Percentiles rank a stretch among this genome's conserved stretches.
phyloP scores from a whole-genome alignment of 2,329 filamentous ascomycete genomes.

The Remersonia thermophila region DNA sequence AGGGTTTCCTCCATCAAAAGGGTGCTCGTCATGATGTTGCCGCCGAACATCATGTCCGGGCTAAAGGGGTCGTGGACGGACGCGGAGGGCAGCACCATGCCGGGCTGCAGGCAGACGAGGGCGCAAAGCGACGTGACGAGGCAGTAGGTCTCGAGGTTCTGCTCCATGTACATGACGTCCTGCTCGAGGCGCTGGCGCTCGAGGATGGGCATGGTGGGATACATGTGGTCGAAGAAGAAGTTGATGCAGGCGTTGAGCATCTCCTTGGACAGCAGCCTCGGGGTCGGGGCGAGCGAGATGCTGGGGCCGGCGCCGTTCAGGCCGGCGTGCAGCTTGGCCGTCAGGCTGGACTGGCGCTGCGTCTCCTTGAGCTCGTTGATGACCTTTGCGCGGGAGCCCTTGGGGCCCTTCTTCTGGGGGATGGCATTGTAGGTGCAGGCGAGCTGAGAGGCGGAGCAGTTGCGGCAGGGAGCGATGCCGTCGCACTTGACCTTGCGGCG shows the following conservation, averaged over 20 bases:
- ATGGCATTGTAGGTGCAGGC: slow-evolving; percentile 64
- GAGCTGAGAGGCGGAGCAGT: slow-evolving; percentile 55
- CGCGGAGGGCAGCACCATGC: slow-evolving; percentile 44
- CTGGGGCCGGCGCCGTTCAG: slow-evolving; percentile 36
- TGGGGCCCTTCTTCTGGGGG: slow-evolving; percentile 65
- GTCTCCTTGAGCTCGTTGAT: slow-evolving; percentile 61
- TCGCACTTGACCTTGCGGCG: slow-evolving; percentile 65
- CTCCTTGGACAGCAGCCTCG: slow-evolving; percentile 47
- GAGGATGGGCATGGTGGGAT: slow-evolving; percentile 50
- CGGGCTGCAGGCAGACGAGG: slow-evolving; percentile 57
- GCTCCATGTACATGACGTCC: slow-evolving; percentile 47
- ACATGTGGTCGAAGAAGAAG: slow-evolving; percentile 58
- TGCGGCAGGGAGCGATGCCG: slow-evolving; percentile 56
- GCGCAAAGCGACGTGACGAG: slow-evolving; percentile 52
- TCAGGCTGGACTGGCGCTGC: slow-evolving; percentile 53
- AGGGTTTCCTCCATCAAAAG: slow-evolving; percentile 55
- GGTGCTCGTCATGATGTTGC: slow-evolving; percentile 51
- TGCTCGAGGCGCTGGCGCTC: slow-evolving; percentile 46
- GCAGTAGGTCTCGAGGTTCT: slow-evolving; percentile 51
- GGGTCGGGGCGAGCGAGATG: slow-evolving; percentile 39
- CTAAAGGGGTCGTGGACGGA: slow-evolving; percentile 42
- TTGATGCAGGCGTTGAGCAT: slow-evolving; percentile 54
- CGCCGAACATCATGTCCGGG: slow-evolving; percentile 44
- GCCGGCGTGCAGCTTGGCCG: slow-evolving; percentile 48
- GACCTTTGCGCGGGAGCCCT: slow-evolving; percentile 62